Conservation (phyloP, 352 stramenopile genomes). For the Phytophthora chlamydospora region DNA sequence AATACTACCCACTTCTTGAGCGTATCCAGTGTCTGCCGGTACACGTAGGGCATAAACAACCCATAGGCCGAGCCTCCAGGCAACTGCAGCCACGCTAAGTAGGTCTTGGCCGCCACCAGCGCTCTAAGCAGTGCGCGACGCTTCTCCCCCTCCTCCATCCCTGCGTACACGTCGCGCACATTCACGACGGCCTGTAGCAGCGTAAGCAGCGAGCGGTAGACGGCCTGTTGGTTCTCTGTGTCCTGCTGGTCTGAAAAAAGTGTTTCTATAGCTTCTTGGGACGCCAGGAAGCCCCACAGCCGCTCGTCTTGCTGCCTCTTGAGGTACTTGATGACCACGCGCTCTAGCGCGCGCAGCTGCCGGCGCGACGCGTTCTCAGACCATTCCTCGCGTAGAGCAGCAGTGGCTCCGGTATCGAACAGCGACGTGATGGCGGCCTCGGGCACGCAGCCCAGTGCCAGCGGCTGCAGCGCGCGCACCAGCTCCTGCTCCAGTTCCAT, state of each 20-base stretch:
- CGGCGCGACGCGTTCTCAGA: constrained; percentile 45
- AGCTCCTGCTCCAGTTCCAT: constrained; percentile 67
- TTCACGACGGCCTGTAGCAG: constrained; percentile 66
- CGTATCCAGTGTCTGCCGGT: constrained; percentile 78
- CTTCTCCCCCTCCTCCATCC: constrained; percentile 43
- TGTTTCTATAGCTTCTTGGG: constrained; percentile 45
- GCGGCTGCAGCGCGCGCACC: constrained; percentile 58
- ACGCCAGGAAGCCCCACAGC: constrained; percentile 71
- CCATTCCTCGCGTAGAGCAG: constrained; percentile 41
- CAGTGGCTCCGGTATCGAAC: constrained; percentile 76
- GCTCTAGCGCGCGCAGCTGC: constrained; percentile 55
- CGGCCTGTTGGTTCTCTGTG: constrained; percentile 35
- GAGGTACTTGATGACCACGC: constrained; percentile 65
- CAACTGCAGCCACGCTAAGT: constrained; percentile 82
- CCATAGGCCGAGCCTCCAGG: constrained; percentile 82
- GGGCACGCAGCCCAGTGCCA: constrained; percentile 63
- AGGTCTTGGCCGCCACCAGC: constrained; percentile 74
- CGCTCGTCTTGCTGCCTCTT: constrained; percentile 22
- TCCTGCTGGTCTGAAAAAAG: constrained; percentile 42
- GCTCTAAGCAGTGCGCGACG: constrained; percentile 56
- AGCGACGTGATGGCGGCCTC: constrained; percentile 55
- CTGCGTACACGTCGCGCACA: constrained; percentile 62
- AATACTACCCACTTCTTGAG: constrained; percentile 80
- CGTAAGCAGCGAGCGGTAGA: constrained; percentile 72
- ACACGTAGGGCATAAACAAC: constrained; percentile 88